Evolutionary conservation across 192 early-diverging fungal genomes (phyloP), one percentile per base, ranked within the genome.

Genomic region (Coemansia sp.): DNA sequence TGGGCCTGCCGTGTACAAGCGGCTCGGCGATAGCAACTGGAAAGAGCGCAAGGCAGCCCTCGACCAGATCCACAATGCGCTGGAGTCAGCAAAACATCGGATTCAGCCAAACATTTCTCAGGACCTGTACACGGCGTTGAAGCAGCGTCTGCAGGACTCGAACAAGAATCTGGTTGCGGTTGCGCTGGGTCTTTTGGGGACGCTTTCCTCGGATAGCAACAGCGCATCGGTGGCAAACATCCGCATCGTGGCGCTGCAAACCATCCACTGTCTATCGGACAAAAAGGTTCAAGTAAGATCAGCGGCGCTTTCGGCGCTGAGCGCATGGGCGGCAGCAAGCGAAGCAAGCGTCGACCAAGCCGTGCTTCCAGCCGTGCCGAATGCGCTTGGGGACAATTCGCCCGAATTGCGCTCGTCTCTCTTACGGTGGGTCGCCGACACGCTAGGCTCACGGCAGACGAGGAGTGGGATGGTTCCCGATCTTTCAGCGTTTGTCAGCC

Each of bases 1-100:
- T n/a, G 84, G 86, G 1, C 57, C 78, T 3, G 70, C 81, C 9
- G 50, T 93, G 3, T 72, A 91, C 31, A 83, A 62, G 72, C 71
- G 65, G 70, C 81, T 75, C 47, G 65, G 48, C 30, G 90, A 96
- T 74, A 82, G 83, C 50, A 89, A 93, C 55, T 99, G 97, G 97
- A 96, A 95, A 72, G 80, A 87, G 37, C 87, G 97, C 48, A 96
- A 98, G 67, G 94, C 92, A 37, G 97, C 81, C 1, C 65, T 99
- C 52, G 96, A 98, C 8, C 86, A 91, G 64, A 82, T 97, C 9
- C 74, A 84, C 22, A 84, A 65, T 2, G 87, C 94, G 37, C 67
- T 99, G 27, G 87, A 90, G 31, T 72, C 75, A 8, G 84, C 92
- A 25, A 92, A 94, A 71, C 88, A 92, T 54, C 83, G 91, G 7